Evolutionary conservation across 139 green algal species (phyloP).

Genomic region (Auxenochlorella protothecoides): DNA sequence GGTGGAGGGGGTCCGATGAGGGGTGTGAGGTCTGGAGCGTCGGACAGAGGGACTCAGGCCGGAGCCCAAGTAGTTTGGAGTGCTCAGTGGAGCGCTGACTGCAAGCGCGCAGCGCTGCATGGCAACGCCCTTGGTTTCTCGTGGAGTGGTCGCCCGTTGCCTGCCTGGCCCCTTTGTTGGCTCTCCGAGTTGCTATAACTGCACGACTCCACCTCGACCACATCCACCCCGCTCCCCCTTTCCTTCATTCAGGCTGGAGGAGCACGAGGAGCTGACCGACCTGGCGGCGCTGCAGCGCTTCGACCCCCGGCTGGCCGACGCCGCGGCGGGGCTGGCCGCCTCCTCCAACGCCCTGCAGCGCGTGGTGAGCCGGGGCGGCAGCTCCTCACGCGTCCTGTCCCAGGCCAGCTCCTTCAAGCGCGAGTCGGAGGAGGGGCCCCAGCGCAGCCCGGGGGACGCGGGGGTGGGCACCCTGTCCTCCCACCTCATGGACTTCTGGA

Average conservation of each 20-base stretch:
- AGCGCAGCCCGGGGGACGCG: too few relatives aligned
- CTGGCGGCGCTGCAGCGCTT: constrained; percentile 28
- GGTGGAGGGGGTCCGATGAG: background rate
- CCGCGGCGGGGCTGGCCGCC: constrained; percentile 17
- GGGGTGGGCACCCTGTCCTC: constrained; percentile 16
- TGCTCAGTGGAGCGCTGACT: too few relatives aligned
- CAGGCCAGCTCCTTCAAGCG: constrained; percentile 15
- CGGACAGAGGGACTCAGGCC: too few relatives aligned
- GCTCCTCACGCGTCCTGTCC: constrained; percentile 15
- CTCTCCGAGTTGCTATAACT: too few relatives aligned
- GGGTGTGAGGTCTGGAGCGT: too few relatives aligned
- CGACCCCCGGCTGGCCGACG: constrained; percentile 27
- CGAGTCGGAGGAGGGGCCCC: constrained; percentile 6
- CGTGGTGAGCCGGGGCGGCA: constrained; percentile 30
- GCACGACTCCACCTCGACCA: background rate
- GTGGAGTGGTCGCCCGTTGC: too few relatives aligned
- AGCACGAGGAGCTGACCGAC: constrained; percentile 14
- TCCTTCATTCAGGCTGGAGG: constrained; percentile 28
- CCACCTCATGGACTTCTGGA: constrained; percentile 53
- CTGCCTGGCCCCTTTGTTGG: too few relatives aligned
- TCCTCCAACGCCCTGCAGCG: background rate
- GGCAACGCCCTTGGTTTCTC: too few relatives aligned
- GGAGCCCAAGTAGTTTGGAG: too few relatives aligned
- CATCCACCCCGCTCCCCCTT: background rate
- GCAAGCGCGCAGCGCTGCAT: too few relatives aligned